Evolutionary conservation across 768 basidiomycete species (phyloP), one percentile per base, ranked within the genome.

Genomic region (Mycena capillaripes): DNA sequence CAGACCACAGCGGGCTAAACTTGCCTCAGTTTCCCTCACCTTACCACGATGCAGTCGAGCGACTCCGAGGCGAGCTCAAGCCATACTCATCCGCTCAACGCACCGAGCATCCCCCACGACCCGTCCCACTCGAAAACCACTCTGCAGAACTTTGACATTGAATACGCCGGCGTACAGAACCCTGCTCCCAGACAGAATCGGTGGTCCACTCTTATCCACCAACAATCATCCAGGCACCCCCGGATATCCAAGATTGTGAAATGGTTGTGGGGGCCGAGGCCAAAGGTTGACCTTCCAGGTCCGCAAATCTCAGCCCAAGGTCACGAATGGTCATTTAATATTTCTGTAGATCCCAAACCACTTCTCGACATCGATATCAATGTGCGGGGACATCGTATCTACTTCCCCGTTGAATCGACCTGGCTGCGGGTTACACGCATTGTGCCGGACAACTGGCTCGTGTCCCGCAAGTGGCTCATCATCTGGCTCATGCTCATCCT

Each of bases 181-280:
- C 52, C 68, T 57, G 2, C 72, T n/a, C 67, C 70, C n/a, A 52
- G 52, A 55, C 73, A 30, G 48, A 69, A 73, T 32, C 38, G 79
- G 14, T 79, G 76, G 76, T 64, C 66, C 40, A 46, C 66, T 27
- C 79, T 76, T 32, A 48, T 77, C 27, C 38, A 70, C 21, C 68
- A 56, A 23, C 70, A 67, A 30, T 63, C 81, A 23, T 74, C 78
- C 10, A 72, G 74, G 6, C 69, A 74, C 32, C 66, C 63, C 30
- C 73, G 69, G n/a, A 23, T 80, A 25, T 70, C 61, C 42, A 77
- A 75, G 19, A 53, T 76, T 29, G 16, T 80, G 14, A 58, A 74
- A 10, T 91, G 91, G 76, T 65, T 89, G 55, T 85, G 87, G 77
- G 93, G 93, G 6, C 93, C 92, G 0, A 80, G 88, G 42, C 91